Evolutionary conservation across 768 basidiomycete species (phyloP).

Genomic region (Termitomyces sp.): DNA sequence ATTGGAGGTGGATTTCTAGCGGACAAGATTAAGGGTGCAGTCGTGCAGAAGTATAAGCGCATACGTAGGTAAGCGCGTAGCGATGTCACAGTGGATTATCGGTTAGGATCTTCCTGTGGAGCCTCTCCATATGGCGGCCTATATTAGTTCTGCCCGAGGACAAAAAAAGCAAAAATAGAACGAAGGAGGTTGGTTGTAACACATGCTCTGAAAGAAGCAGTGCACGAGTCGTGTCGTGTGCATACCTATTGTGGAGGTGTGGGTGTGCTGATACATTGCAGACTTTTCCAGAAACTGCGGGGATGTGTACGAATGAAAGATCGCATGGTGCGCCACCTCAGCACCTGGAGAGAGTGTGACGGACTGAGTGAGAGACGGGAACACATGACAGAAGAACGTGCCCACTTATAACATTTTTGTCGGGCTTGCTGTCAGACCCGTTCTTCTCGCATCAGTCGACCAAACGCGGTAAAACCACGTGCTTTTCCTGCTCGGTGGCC

Average conservation of each 20-base stretch:
- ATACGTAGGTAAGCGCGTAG: background rate
- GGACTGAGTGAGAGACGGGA: background rate
- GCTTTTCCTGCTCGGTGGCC: background rate
- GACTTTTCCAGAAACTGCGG: background rate
- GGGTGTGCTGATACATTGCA: background rate
- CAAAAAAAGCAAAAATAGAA: background rate
- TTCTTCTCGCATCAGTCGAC: constrained; percentile 1
- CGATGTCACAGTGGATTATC: background rate
- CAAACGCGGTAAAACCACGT: background rate
- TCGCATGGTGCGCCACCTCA: background rate
- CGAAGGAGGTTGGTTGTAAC: background rate
- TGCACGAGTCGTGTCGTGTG: background rate
- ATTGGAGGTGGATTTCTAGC: background rate
- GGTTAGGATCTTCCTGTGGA: background rate
- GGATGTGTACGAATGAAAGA: background rate
- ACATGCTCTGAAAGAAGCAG: background rate
- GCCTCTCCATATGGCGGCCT: background rate
- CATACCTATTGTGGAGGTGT: background rate
- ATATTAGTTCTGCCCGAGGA: background rate
- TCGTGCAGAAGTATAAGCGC: background rate
- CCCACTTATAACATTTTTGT: background rate
- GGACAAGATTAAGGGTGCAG: background rate
- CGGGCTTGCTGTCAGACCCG: background rate
- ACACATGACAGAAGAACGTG: background rate
- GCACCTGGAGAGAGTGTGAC: background rate